Percentiles rank a stretch among this genome's conserved stretches.
Evolutionary conservation across 306 rosid species (phyloP).

Genomic region (peach (Prunus persica)): Prunus_persica_NCBIv2 NC_034013.1:11917001-11917500

Average conservation of each 20-base stretch:
- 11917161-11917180: not conserved
- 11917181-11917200: constrained; percentile 4
- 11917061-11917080: constrained; percentile 37
- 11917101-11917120: constrained; percentile 10
- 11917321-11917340: constrained; percentile 11
- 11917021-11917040: constrained; percentile 13
- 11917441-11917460: constrained; percentile 46
- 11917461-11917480: constrained; percentile 10
- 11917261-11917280: constrained; percentile 5
- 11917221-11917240: not conserved
- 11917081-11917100: not conserved
- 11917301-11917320: constrained; percentile 24
- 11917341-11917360: not conserved
- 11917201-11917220: not conserved
- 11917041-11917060: constrained; percentile 4
- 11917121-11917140: constrained; percentile 20
- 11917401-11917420: not conserved
- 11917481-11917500: not conserved
- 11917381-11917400: not conserved
- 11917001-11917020: not conserved
- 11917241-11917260: not conserved
- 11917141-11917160: constrained; percentile 61
- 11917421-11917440: constrained; percentile 9
- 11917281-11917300: constrained; percentile 5
- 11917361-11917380: not conserved